A percentile compares a stretch with the other conserved stretches of the same genome.
Conservation (phyloP, 2,329 filamentous ascomycete genomes). For the Penicillium thymicola region DNA sequence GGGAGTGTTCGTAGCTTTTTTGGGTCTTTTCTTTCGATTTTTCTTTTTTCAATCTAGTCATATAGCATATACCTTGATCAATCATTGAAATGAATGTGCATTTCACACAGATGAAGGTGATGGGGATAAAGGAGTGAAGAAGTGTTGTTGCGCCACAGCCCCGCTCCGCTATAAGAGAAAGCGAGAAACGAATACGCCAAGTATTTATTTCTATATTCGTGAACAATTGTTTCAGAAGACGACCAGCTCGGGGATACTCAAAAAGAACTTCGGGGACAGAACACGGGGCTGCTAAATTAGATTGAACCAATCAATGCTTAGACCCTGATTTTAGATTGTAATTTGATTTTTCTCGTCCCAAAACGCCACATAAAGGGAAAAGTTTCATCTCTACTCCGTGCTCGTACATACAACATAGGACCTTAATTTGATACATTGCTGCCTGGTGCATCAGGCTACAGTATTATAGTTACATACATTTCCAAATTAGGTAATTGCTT, state of each 20-base stretch:
- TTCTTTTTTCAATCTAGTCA: no score
- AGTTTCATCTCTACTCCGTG: no score
- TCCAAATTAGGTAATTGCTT: not conserved
- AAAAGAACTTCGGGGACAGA: no score
- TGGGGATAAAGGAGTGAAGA: not conserved
- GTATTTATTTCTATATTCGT: no score
- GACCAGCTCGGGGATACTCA: no score
- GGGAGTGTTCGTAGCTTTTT: not conserved
- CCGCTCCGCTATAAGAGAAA: not conserved
- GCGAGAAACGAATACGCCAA: not conserved
- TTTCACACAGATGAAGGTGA: not conserved
- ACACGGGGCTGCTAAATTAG: not conserved
- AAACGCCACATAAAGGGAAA: not conserved
- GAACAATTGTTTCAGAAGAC: no score
- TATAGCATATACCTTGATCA: not conserved
- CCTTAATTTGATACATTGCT: no score
- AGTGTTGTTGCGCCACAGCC: not conserved
- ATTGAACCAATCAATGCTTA: not conserved
- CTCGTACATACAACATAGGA: no score
- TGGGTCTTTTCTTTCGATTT: not conserved
- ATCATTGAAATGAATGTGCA: not conserved
- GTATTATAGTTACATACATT: no score
- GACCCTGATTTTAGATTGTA: not conserved
- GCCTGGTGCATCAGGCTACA: not conserved
- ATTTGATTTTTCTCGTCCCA: not conserved